These are phyloP conservation scores for Astrothelium macrocarpum DNA, from an alignment of 495 filamentous ascomycete species.

Conservation along the genomic window DNA sequence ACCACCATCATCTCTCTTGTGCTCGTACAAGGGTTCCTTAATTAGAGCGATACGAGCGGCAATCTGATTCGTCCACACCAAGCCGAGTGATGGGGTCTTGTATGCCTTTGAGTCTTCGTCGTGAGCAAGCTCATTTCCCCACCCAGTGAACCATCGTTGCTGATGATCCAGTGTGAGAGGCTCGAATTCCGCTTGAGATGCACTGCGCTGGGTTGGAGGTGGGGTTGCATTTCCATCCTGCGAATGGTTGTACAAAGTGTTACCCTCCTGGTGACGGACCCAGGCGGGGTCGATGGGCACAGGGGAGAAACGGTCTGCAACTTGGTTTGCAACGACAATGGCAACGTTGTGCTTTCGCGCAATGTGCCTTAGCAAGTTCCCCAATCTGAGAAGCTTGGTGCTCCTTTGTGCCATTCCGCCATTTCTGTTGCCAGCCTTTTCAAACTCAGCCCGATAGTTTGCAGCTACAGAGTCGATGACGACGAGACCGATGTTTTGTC, in stretches of 20 bases:
- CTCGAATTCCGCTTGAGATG: slow-evolving; percentile 17
- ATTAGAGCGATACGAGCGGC: slow-evolving; percentile 70
- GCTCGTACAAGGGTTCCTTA: slow-evolving; percentile 34
- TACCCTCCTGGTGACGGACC: slow-evolving; percentile 4
- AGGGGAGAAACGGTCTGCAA: slow-evolving; percentile 69
- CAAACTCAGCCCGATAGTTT: slow-evolving; percentile 88
- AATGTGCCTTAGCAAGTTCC: slow-evolving; percentile 63
- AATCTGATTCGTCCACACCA: slow-evolving; percentile 86
- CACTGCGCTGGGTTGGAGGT: not conserved
- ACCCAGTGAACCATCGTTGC: slow-evolving; percentile 87
- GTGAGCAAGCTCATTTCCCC: slow-evolving; percentile 52
- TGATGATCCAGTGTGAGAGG: slow-evolving; percentile 73
- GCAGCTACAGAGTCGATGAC: slow-evolving; percentile 86
- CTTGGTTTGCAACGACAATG: slow-evolving; percentile 89
- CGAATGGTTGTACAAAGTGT: not conserved
- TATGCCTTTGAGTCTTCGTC: slow-evolving; percentile 21
- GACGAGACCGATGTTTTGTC: slow-evolving; percentile 66
- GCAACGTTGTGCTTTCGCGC: slow-evolving; percentile 65
- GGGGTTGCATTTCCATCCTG: not conserved
- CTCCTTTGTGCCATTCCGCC: slow-evolving; percentile 48
- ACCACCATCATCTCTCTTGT: slow-evolving; percentile 19
- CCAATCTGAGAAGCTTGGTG: slow-evolving; percentile 62
- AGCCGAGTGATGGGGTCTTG: slow-evolving; percentile 79
- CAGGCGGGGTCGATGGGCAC: not conserved
- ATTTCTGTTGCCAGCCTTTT: slow-evolving; percentile 32